A percentile compares a stretch with the other conserved stretches of the same genome.
Evolutionary conservation across 1,139 yeast species (phyloP).

Genomic region (Nakaseomyces sp.): DNA sequence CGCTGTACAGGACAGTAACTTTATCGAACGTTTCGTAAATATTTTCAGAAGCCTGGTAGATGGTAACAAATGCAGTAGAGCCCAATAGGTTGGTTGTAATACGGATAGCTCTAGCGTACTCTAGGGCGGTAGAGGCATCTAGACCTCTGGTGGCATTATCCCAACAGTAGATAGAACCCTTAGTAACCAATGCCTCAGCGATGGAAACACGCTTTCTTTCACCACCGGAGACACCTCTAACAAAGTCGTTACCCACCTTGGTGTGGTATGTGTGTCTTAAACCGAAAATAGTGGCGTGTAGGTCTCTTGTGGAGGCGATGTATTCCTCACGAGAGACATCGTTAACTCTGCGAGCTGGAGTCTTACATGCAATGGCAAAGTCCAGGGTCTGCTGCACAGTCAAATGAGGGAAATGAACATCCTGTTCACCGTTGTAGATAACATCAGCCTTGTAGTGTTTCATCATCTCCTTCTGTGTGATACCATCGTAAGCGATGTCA

Average conservation of each 20-base stretch:
- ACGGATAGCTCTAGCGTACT: constrained; percentile 39
- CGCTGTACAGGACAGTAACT: constrained; percentile 37
- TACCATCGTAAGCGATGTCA: constrained; percentile 41
- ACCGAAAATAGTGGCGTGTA: constrained; percentile 47
- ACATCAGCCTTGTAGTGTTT: constrained; percentile 42
- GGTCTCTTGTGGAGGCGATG: constrained; percentile 43
- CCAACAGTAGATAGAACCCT: constrained; percentile 50
- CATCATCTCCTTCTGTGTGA: constrained; percentile 41
- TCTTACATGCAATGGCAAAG: constrained; percentile 34
- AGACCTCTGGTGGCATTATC: constrained; percentile 57
- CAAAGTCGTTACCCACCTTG: constrained; percentile 60
- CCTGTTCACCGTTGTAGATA: constrained; percentile 45
- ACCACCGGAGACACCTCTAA: constrained; percentile 80
- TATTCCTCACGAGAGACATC: constrained; percentile 35
- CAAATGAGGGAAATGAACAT: constrained; percentile 46
- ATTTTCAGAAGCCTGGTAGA: constrained; percentile 42
- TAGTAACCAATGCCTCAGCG: constrained; percentile 48
- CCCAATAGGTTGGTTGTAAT: constrained; percentile 34
- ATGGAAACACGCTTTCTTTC: constrained; percentile 77
- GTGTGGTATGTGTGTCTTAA: constrained; percentile 60
- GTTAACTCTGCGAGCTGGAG: constrained; percentile 36
- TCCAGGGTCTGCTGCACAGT: constrained; percentile 44
- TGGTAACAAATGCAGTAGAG: constrained; percentile 38
- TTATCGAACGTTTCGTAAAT: constrained; percentile 42
- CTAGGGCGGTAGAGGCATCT: constrained; percentile 51